Conservation (phyloP, 495 filamentous ascomycete genomes). For the Rostrohypoxylon terebratum region DNA sequence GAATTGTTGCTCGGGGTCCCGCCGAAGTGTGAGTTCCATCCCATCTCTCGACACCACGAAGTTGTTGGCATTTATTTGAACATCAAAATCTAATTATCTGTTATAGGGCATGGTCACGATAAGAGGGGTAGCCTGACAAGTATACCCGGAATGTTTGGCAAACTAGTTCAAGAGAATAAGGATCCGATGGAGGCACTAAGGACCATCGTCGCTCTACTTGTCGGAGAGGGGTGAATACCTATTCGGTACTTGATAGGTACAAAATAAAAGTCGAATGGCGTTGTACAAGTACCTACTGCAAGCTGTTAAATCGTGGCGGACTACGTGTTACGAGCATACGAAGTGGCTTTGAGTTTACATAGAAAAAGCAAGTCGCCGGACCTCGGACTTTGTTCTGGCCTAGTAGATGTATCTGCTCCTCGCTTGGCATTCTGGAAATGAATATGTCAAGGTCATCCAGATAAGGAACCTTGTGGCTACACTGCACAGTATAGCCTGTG, state of each 20-base stretch:
- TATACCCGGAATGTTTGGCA: conserved; percentile 65
- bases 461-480: not conserved
- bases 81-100: conserved; percentile 45
- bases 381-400: not conserved
- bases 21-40: conserved; percentile 61
- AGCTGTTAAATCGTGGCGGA: not conserved
- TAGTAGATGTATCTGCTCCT: not conserved
- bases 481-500: not conserved
- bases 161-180: conserved; percentile 60
- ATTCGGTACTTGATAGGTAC: not conserved
- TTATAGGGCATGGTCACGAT: conserved; percentile 64
- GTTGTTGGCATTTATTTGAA: not conserved
- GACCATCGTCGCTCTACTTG: conserved; percentile 64
- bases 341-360: not conserved
- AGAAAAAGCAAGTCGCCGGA: not conserved
- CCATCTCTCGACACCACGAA: no score
- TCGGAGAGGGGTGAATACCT: conserved; percentile 49
- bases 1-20: conserved; percentile 60
- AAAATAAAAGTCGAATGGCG: not conserved
- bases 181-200: conserved; percentile 65
- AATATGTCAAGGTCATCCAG: not conserved
- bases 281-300: not conserved
- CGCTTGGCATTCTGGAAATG: not conserved
- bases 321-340: conserved; percentile 20
- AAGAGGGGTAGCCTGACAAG: conserved; percentile 58